These are phyloP conservation scores for Saturnispora silvae DNA, from an alignment of 805 yeast species.

Conservation along the genomic window DNA sequence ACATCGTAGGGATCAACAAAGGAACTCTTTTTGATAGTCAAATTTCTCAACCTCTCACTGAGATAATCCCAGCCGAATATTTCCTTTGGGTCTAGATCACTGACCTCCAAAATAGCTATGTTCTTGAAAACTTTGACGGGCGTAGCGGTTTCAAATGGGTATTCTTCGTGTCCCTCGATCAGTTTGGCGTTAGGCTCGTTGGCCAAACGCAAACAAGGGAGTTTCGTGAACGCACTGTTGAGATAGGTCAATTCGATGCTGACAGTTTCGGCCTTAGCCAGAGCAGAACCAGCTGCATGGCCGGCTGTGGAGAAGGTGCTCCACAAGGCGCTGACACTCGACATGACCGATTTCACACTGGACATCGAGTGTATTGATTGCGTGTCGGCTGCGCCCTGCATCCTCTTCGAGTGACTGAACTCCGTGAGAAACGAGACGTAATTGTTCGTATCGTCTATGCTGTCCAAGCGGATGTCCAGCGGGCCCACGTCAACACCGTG, in stretches of 20 bases:
- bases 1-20: slow-evolving; percentile 44
- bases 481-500: slow-evolving; percentile 47
- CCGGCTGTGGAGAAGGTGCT: slow-evolving; percentile 22
- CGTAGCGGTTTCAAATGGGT: slow-evolving; percentile 61
- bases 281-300: slow-evolving; percentile 25
- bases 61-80: slow-evolving; percentile 55
- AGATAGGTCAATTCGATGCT: slow-evolving; percentile 39
- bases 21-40: slow-evolving; percentile 42
- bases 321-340: slow-evolving; percentile 35
- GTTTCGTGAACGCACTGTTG: slow-evolving; percentile 52
- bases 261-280: slow-evolving; percentile 33
- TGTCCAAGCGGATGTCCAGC: slow-evolving; percentile 47
- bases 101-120: slow-evolving; percentile 48
- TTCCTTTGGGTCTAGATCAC: slow-evolving; percentile 53
- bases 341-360: slow-evolving; percentile 44
- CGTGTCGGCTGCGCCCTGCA: slow-evolving; percentile 22
- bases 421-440: slow-evolving; percentile 52
- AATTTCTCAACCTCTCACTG: slow-evolving; percentile 42
- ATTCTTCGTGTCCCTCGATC: slow-evolving; percentile 55
- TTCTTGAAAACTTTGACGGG: slow-evolving; percentile 55
- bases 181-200: slow-evolving; percentile 49
- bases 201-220: slow-evolving; percentile 52
- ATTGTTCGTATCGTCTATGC: slow-evolving; percentile 35
- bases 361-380: slow-evolving; percentile 49
- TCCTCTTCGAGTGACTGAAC: slow-evolving; percentile 30